Base-by-base conservation (phyloP, 345 rosid species). In the Brassica juncea region DNA sequence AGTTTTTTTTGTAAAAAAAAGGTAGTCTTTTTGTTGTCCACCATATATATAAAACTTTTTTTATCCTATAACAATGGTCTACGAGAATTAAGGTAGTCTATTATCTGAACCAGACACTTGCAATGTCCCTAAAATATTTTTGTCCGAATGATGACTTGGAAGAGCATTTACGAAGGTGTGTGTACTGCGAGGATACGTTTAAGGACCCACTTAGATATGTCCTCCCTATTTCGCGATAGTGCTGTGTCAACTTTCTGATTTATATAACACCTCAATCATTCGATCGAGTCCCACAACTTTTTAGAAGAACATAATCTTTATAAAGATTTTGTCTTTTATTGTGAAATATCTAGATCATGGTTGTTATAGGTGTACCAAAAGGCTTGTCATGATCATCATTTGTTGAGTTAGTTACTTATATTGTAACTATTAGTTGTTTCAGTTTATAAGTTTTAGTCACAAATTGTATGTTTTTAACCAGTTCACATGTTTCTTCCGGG, bases 151-250 rank as follows among this genome's bases (percentile, higher is more conserved):
- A 72, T 78, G 77, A 57, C 19, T 39, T 12, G 61, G 23, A 30
- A 19, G 60, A 68, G 34, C 63, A 31, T 66, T 66, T 39, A 77
- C 4, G 25, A 71, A 77, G 70, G 31, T 31, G 66, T 19, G 9
- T 44, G 66, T 30, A 78, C 75, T 70, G 8, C 71, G 65, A 66
- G 72, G 81, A 78, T 72, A 78, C 68, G 77, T 9, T 78, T 0
- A 72, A 72, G 68, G 77, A 78, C 77, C 82, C 82, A 72, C 77
- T 72, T 57, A 66, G 82, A 78, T 78, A 39, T 57, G 60, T 57
- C 68, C 60, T 71, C 71, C 66, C 63, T 59, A n/a, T 60, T 34
- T 70, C 67, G 8, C 23, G 58, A 70, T 63, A 77, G 37, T 76
- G 74, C 69, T 76, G 37, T 68, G 31, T 9, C 80, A 19, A 27